Evolutionary conservation across 805 yeast genomes (phyloP).

Genomic region (Suhomyces emberorum): DNA sequence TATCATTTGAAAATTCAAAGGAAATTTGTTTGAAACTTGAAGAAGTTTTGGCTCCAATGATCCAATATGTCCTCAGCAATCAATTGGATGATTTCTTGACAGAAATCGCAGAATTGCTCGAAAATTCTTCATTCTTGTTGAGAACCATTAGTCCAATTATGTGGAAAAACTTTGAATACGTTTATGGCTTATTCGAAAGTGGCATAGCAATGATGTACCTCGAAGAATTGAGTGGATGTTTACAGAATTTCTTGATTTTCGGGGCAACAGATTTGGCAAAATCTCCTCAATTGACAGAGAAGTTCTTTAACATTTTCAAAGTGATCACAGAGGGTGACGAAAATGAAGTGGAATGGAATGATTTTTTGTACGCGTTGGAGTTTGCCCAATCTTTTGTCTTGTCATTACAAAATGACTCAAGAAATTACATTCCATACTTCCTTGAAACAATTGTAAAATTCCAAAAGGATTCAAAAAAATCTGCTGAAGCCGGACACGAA

Average conservation of each 20-base stretch:
- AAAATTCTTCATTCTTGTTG: constrained; percentile 42
- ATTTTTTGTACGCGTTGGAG: constrained; percentile 56
- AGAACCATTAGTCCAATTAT: constrained; percentile 53
- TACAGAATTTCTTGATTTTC: constrained; percentile 69
- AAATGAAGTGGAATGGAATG: constrained; percentile 46
- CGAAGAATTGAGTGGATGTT: constrained; percentile 71
- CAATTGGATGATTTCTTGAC: constrained; percentile 70
- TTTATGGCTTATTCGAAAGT: constrained; percentile 29
- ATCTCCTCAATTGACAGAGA: constrained; percentile 46
- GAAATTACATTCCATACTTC: constrained; percentile 44
- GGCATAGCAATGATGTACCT: constrained; percentile 62
- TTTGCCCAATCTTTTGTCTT: constrained; percentile 63
- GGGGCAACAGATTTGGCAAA: constrained; percentile 37
- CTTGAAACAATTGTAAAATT: constrained; percentile 43
- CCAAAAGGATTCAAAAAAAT: constrained; percentile 24
- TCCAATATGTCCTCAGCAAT: constrained; percentile 62
- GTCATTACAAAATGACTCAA: constrained; percentile 48
- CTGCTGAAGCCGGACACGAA: constrained; percentile 12
- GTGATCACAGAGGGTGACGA: constrained; percentile 47
- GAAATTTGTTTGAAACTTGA: constrained; percentile 64
- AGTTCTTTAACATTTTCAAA: constrained; percentile 49
- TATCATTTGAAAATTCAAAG: constrained; percentile 77
- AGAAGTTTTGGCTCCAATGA: constrained; percentile 64
- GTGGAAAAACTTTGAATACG: constrained; percentile 66
- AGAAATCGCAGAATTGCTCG: constrained; percentile 70